Evolutionary conservation across 2,329 filamentous ascomycete species (phyloP).

Genomic region (Penicillium paneum): DNA sequence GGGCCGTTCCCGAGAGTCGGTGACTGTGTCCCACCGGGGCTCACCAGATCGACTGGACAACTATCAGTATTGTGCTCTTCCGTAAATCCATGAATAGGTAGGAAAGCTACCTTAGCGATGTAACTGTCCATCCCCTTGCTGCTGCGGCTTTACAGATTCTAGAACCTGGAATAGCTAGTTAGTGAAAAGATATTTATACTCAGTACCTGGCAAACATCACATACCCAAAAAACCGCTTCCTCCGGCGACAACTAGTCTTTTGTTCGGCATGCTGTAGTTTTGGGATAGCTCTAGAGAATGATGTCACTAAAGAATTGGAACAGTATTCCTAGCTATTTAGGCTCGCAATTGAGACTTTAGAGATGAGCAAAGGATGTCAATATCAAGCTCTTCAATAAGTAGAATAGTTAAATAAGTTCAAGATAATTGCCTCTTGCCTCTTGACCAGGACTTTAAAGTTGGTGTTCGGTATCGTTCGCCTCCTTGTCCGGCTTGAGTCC

Average conservation of each 20-base stretch:
- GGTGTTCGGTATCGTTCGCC: slow-evolving; percentile 4
- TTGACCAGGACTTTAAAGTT: neutral
- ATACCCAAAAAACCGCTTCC: slow-evolving; percentile 85
- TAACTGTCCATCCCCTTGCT: slow-evolving; percentile 83
- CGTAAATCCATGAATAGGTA: neutral
- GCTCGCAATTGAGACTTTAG: neutral
- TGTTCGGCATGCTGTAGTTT: slow-evolving; percentile 53
- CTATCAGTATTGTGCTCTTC: slow-evolving; percentile 6
- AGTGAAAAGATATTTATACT: slow-evolving; percentile 3
- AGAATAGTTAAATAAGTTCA: neutral
- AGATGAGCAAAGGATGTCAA: neutral
- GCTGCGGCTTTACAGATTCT: slow-evolving; percentile 90
- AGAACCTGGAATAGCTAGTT: slow-evolving; percentile 47
- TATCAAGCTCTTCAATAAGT: neutral
- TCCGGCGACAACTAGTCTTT: slow-evolving; percentile 84
- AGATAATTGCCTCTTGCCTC: neutral
- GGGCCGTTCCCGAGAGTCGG: slow-evolving; percentile 67
- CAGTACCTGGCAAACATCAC: slow-evolving; percentile 24
- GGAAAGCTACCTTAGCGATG: slow-evolving; percentile 72
- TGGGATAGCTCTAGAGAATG: slow-evolving; percentile 12
- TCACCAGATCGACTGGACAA: slow-evolving; percentile 75
- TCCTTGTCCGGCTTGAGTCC: neutral
- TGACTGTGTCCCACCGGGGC: slow-evolving; percentile 77
- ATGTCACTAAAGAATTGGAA: slow-evolving; percentile 1
- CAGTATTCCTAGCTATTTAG: slow-evolving; percentile 4